Base-by-base conservation (phyloP, 257 asterid species). In the Paraleonurus japonicus region DNA sequence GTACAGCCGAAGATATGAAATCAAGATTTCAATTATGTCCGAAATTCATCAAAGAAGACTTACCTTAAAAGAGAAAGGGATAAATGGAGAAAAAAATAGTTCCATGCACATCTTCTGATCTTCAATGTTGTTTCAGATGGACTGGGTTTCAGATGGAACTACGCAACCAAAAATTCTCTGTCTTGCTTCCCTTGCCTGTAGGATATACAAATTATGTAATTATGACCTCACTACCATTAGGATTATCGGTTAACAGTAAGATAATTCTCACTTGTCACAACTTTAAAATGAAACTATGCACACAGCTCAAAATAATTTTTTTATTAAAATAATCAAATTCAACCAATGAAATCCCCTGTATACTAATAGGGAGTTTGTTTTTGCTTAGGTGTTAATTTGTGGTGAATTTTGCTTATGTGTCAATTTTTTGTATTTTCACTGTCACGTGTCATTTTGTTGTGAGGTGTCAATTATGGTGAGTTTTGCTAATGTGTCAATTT, bases 101-200 rank as follows among this genome's bases (percentile, higher is more conserved):
- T 51, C 43, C 43, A 7, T 1, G 24, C 59, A 51, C 59, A 17
- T 3, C 6, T 53, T 22, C 6, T 10, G 10, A 17, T 3, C 6
- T 53, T 22, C 6, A 22, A 20, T 20, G 13, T 27, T 4, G 66
- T 24, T 27, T 43, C 47, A 70, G 41, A 60, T 71, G 62, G 45
- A 4, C 16, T 57, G 41, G 32, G 53, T 73, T 30, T 59, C 70
- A 47, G 62, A 33, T 61, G 68, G 68, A 57, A 10, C 13, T 54
- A 55, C 71, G 61, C 65, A 71, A 10, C 79, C 71, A 58, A 82
- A 82, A 3, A 82, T 57, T 69, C 88, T 85, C 3, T 65, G 65
- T 65, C 96, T 87, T 37, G 93, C 86, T 69, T 80, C 81, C 72
- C 39, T 70, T 59, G 93, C 87, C 96, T 85, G 79, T 1, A 72